Evolutionary conservation across 257 asterid species (phyloP).

Genomic region (Solanum habrochaites): DNA sequence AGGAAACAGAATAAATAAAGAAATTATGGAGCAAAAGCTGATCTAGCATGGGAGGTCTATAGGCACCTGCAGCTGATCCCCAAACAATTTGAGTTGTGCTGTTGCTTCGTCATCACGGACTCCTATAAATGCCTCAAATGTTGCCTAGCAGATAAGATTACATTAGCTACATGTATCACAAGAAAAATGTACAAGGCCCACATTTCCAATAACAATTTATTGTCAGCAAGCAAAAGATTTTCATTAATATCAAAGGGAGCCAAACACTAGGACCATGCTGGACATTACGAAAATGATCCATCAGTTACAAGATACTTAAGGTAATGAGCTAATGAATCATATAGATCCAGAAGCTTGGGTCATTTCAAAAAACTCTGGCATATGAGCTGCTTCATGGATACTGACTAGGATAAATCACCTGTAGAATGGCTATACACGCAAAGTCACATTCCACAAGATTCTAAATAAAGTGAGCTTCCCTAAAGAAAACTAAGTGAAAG

Average conservation of each 20-base stretch:
- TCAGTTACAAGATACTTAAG: background rate
- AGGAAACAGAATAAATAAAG: background rate
- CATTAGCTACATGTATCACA: background rate
- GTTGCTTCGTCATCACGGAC: slow-evolving; percentile 89
- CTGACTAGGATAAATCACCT: background rate
- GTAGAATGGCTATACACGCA: background rate
- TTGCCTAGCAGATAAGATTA: slow-evolving; percentile 37
- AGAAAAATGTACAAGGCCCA: background rate
- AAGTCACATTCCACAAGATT: background rate
- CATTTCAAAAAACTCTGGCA: background rate
- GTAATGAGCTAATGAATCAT: background rate
- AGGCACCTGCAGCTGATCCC: slow-evolving; percentile 77
- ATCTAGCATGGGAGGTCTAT: slow-evolving; percentile 3
- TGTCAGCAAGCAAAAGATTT: background rate
- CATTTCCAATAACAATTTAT: background rate
- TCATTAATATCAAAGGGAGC: background rate
- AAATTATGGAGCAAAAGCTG: background rate
- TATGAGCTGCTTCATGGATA: background rate
- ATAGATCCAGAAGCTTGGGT: background rate
- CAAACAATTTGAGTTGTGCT: slow-evolving; percentile 72
- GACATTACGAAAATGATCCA: background rate
- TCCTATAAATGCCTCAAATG: slow-evolving; percentile 91
- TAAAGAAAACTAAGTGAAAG: background rate
- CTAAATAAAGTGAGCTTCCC: background rate
- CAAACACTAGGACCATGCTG: background rate